Evolutionary conservation across 2,329 filamentous ascomycete species (phyloP).

Genomic region (Cordyceps tenuipes): DNA sequence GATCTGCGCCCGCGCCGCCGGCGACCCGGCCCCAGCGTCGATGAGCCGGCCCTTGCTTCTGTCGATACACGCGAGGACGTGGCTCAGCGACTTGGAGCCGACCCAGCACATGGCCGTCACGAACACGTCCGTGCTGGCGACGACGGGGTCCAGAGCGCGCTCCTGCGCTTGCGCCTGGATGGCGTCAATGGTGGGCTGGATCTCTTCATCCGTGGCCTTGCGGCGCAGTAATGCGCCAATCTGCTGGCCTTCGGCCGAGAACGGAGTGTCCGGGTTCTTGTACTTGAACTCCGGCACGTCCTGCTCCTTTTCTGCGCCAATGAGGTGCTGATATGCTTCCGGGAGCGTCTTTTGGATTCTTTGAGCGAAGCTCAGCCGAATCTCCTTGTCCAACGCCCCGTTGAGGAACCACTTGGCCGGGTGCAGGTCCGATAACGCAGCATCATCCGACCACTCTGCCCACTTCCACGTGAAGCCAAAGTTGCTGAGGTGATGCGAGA

Average conservation of each 20-base stretch:
- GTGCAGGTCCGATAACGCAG: slow-evolving; percentile 65
- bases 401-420: slow-evolving; percentile 90
- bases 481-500: slow-evolving; percentile 94
- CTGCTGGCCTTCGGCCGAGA: slow-evolving; percentile 75
- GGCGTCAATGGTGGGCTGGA: slow-evolving; percentile 69
- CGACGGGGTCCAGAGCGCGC: slow-evolving; percentile 65
- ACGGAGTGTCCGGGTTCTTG: slow-evolving; percentile 67
- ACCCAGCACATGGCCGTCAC: slow-evolving; percentile 89
- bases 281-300: slow-evolving; percentile 97
- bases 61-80: slow-evolving; percentile 92
- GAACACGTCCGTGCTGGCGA: slow-evolving; percentile 87
- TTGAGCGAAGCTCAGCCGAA: slow-evolving; percentile 90
- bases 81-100: slow-evolving; percentile 90
- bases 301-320: slow-evolving; percentile 81
- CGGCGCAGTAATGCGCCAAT: slow-evolving; percentile 70
- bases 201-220: slow-evolving; percentile 78
- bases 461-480: slow-evolving; percentile 99
- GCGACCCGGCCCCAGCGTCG: slow-evolving; percentile 65
- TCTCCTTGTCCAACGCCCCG: slow-evolving; percentile 90
- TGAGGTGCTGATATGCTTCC: slow-evolving; percentile 69
- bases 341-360: slow-evolving; percentile 91
- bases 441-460: slow-evolving; percentile 91
- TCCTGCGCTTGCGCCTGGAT: slow-evolving; percentile 74
- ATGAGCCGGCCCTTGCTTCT: slow-evolving; percentile 84
- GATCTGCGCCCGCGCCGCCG: slow-evolving; percentile 75